Conservation (phyloP, 139 green algal species). For the Haematococcus lacustris region DNA sequence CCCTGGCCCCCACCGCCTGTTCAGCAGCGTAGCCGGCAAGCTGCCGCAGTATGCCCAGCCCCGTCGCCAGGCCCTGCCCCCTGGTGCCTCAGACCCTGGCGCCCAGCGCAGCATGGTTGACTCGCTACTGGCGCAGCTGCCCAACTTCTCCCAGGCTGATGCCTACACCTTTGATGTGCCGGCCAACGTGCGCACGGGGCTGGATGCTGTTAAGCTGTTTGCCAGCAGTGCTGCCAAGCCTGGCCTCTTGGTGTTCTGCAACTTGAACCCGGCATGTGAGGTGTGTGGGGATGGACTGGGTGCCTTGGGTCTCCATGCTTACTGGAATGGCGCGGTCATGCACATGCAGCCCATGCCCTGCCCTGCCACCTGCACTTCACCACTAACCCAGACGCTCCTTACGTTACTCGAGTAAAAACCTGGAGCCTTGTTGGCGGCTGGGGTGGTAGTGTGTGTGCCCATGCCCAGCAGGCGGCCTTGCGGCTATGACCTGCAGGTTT, state of each 20-base stretch:
- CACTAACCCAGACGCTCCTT: neutral
- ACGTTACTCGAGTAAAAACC: neutral
- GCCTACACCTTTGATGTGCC: slow-evolving; percentile 22
- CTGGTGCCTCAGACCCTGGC: too few species aligned
- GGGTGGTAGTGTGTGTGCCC: too few species aligned
- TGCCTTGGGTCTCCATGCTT: neutral
- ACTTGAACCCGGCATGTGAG: slow-evolving; percentile 22
- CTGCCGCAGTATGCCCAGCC: too few species aligned
- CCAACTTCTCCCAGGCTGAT: neutral
- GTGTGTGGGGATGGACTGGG: neutral
- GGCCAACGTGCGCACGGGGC: slow-evolving; percentile 19
- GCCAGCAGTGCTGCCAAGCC: slow-evolving; percentile 20
- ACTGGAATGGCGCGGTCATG: too few species aligned
- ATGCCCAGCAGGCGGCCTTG: too few species aligned
- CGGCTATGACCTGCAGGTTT: slow-evolving; percentile 5
- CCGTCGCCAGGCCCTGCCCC: too few species aligned
- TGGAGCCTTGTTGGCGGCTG: too few species aligned
- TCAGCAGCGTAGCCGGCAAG: too few species aligned
- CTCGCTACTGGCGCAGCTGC: too few species aligned
- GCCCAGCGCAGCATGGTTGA: too few species aligned
- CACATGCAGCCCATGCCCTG: too few species aligned
- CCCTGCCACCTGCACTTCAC: neutral
- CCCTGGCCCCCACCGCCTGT: too few species aligned
- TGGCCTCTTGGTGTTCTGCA: slow-evolving; percentile 35
- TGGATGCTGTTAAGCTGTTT: slow-evolving; percentile 33